Conservation (phyloP, 1,284 basidiomycete genomes). For the Ganoderma lingzhi region DNA sequence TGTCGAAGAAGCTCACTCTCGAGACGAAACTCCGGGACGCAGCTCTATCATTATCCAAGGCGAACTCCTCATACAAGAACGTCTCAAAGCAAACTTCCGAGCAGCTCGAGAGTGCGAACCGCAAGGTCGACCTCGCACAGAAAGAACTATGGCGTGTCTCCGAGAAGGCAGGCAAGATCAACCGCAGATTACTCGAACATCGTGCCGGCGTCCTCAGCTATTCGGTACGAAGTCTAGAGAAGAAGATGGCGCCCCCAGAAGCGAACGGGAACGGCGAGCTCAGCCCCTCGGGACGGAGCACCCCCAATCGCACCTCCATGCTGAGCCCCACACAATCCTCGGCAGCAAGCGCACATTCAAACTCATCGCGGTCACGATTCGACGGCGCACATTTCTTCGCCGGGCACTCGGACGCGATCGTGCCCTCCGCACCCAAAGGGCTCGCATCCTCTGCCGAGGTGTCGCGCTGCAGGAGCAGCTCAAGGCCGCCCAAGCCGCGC, state of each 20-base stretch:
- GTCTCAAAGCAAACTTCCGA: conserved; percentile 74
- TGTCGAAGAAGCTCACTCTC: conserved; percentile 73
- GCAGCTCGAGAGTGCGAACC: conserved; percentile 72
- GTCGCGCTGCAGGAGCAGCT: conserved; percentile 54
- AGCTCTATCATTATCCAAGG: conserved; percentile 71
- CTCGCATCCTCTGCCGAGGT: conserved; percentile 48
- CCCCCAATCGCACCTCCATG: conserved; percentile 57
- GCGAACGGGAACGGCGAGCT: conserved; percentile 39
- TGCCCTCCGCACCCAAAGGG: conserved; percentile 50
- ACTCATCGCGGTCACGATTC: conserved; percentile 60
- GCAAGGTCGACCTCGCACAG: conserved; percentile 72
- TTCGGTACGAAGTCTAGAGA: conserved; percentile 74
- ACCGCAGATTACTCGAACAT: conserved; percentile 74
- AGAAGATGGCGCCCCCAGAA: conserved; percentile 50
- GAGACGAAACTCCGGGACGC: conserved; percentile 87
- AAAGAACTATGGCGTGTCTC: conserved; percentile 73
- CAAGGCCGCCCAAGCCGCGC: conserved; percentile 61
- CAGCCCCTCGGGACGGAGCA: conserved; percentile 58
- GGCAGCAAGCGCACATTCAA: conserved; percentile 47
- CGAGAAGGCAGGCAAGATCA: conserved; percentile 66
- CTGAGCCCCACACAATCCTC: conserved; percentile 61
- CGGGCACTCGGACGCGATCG: conserved; percentile 71
- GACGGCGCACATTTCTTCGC: conserved; percentile 86
- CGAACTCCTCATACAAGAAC: conserved; percentile 67
- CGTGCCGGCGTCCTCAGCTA: conserved; percentile 79